phyloP scores from a whole-genome alignment of 1,139 yeast genomes.

The Blastobotrys ciferrii region DNA sequence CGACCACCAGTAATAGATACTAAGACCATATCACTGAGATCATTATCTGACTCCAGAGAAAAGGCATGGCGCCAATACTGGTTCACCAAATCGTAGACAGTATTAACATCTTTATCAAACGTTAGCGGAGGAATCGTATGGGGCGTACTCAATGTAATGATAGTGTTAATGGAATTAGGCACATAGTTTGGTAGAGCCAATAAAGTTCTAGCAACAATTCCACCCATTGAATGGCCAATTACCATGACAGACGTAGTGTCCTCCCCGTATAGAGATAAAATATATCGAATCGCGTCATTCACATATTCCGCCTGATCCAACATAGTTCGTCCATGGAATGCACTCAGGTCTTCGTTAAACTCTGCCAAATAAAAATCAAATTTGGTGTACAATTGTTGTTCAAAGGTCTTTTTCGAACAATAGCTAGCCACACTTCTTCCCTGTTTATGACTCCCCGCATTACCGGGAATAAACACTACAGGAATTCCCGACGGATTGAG shows the following conservation, averaged over 20 bases:
- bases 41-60: conserved; percentile 27
- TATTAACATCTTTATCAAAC: conserved; percentile 83
- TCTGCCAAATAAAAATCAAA: conserved; percentile 73
- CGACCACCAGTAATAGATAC: conserved; percentile 90
- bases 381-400: conserved; percentile 14
- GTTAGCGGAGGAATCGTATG: conserved; percentile 95
- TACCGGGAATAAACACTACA: conserved; percentile 90
- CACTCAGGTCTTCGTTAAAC: conserved; percentile 94
- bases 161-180: conserved; percentile 73
- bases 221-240: conserved; percentile 96
- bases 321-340: conserved; percentile 91
- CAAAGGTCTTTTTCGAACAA: conserved; percentile 38
- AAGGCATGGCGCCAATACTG: conserved; percentile 76
- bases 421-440: conserved; percentile 85
- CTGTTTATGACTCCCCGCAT: conserved; percentile 92
- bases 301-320: conserved; percentile 91
- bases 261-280: conserved; percentile 58
- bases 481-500: conserved; percentile 67
- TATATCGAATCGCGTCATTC: conserved; percentile 81
- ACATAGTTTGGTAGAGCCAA: conserved; percentile 73
- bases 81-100: conserved; percentile 71
- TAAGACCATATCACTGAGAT: conserved; percentile 36
- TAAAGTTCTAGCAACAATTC: conserved; percentile 82
- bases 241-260: conserved; percentile 62
- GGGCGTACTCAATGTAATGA: conserved; percentile 86